Conservation (phyloP, 495 filamentous ascomycete genomes). For the Immersiella caudata region DNA sequence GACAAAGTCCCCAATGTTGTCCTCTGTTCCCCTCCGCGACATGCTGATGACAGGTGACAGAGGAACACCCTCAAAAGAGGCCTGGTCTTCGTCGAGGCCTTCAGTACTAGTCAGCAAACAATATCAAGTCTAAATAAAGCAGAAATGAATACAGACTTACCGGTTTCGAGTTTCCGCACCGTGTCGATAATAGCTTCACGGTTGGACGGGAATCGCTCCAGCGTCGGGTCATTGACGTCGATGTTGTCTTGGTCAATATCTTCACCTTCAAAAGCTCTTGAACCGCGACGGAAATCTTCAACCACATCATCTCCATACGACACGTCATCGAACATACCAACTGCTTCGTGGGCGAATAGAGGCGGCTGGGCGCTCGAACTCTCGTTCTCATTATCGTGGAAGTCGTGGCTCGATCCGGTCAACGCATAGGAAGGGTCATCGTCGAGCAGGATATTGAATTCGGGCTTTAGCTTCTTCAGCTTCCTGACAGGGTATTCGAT, state of each 20-base stretch:
- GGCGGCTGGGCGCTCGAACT: slow-evolving; percentile 38
- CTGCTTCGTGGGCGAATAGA: slow-evolving; percentile 51
- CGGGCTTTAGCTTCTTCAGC: slow-evolving; percentile 17
- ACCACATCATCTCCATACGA: slow-evolving; percentile 19
- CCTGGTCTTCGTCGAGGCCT: slow-evolving; percentile 48
- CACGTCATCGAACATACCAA: slow-evolving; percentile 37
- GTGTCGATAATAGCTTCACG: slow-evolving; percentile 50
- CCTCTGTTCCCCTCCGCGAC: slow-evolving; percentile 30
- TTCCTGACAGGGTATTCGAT: neutral
- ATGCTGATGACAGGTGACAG: slow-evolving; percentile 39
- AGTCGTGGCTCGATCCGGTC: slow-evolving; percentile 7
- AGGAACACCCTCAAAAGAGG: slow-evolving; percentile 40
- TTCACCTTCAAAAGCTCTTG: slow-evolving; percentile 13
- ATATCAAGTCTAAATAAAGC: neutral
- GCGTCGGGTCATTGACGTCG: slow-evolving; percentile 53
- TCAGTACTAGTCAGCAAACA: neutral
- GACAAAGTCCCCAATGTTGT: slow-evolving; percentile 28
- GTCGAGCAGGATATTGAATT: slow-evolving; percentile 21
- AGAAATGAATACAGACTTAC: neutral
- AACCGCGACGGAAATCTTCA: slow-evolving; percentile 4
- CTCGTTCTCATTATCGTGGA: slow-evolving; percentile 23
- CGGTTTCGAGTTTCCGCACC: slow-evolving; percentile 48
- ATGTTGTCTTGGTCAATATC: slow-evolving; percentile 30
- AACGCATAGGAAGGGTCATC: slow-evolving; percentile 1
- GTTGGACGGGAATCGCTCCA: slow-evolving; percentile 56